These are phyloP conservation scores for Psophocarpus tetragonolobus DNA, from an alignment of 306 rosid species.

Conservation along the genomic window DNA sequence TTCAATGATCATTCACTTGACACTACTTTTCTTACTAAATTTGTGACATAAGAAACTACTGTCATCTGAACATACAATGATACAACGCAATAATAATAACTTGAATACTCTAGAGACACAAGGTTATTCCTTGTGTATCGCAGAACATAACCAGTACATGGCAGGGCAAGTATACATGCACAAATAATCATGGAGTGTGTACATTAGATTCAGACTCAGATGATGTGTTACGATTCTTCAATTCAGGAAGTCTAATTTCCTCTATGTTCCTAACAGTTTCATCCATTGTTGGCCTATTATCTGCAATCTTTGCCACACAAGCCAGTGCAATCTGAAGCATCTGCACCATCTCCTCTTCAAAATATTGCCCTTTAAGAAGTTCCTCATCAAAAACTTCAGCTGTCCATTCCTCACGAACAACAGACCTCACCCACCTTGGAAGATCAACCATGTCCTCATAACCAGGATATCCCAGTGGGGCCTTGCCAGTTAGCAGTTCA, in stretches of 20 bases:
- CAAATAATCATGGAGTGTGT: constrained; percentile 48
- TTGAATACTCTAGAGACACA: not conserved
- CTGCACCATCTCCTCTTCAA: constrained; percentile 78
- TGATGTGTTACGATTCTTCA: constrained; percentile 46
- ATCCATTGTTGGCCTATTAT: constrained; percentile 61
- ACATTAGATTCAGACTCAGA: constrained; percentile 55
- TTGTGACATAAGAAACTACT: not conserved
- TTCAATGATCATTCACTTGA: not conserved
- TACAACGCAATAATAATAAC: not conserved
- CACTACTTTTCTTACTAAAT: not conserved
- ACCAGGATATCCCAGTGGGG: constrained; percentile 53
- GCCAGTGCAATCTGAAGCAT: constrained; percentile 70
- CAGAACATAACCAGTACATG: not conserved
- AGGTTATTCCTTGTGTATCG: not conserved
- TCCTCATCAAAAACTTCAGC: constrained; percentile 76
- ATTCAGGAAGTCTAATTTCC: constrained; percentile 49
- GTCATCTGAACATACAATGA: not conserved
- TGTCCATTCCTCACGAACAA: constrained; percentile 76
- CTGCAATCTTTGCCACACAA: constrained; percentile 56
- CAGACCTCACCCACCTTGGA: constrained; percentile 77
- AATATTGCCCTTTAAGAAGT: constrained; percentile 47
- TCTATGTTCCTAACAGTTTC: constrained; percentile 52
- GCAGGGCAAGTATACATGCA: not conserved
- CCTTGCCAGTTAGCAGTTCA: constrained; percentile 69
- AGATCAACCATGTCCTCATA: constrained; percentile 60